Base-by-base conservation (phyloP, 805 yeast species). In the Cyberlindnera meyerae region DNA sequence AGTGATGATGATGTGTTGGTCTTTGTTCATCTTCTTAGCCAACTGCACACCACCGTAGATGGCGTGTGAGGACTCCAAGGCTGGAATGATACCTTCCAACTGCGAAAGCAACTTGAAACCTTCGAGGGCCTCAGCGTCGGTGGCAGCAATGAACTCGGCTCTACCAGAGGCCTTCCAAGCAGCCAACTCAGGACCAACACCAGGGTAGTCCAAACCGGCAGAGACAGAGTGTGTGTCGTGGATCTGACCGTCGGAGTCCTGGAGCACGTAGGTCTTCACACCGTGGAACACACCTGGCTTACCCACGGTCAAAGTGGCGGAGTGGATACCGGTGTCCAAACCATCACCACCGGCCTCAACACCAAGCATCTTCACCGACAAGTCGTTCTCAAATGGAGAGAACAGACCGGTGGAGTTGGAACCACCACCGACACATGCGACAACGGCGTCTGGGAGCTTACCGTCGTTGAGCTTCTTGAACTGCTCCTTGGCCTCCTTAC, bases 291-390 rank as follows among this genome's bases (percentile, higher is more conserved):
- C 97, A 70, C 99, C 99, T 6, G 95, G 94, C 44, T 75, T 71
- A 57, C 99, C 99, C 24, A 74, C 95, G n/a, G 95, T 79, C 52
- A 93, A 72, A 12, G 97, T 89, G 18, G 98, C 98, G 32, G 96
- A 85, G 62, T 93, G 97, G 53, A 75, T 70, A n/a, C 70, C 75
- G 18, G 97, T 82, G 55, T 86, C 87, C 34, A 90, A 48, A 58
- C 99, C 99, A 51, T 86, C 95, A 63, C 99, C 99, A 61, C 96
- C 99, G 34, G 99, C 99, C 68, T 93, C 99, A 43, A 89, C 87
- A 61, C 99, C 99, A 21, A 89, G 65, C 58, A 93, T 68, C 56
- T 75, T 77, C 30, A 93, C 99, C 8, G 75, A 66, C 12, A 58
- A 47, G 58, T 88, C 96, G 13, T 85, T 68, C 58, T 87, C 94